Conservation (phyloP, 805 yeast species). For the Lipomyces chichibuensis region DNA sequence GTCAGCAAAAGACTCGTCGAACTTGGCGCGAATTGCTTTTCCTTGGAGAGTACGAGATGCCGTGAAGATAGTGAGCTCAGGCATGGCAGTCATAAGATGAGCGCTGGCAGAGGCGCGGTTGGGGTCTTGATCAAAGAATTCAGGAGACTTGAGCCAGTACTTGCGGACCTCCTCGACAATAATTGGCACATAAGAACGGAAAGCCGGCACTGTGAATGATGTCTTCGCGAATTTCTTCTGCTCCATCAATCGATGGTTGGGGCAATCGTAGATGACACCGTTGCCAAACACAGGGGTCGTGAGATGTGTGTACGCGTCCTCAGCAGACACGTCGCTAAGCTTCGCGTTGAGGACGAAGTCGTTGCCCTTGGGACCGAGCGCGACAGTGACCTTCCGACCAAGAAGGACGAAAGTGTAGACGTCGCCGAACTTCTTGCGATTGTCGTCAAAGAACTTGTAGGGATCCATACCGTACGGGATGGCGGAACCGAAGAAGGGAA, state of each 20-base stretch:
- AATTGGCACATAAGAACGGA: constrained; percentile 82
- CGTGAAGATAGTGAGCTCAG: constrained; percentile 94
- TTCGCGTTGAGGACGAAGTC: constrained; percentile 93
- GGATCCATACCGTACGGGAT: constrained; percentile 90
- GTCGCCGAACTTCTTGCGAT: constrained; percentile 86
- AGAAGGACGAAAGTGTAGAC: constrained; percentile 86
- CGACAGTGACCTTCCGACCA: constrained; percentile 93
- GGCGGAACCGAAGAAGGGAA: constrained; percentile 96
- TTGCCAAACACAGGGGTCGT: constrained; percentile 99
- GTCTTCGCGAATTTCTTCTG: constrained; percentile 95
- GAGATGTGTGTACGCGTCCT: constrained; percentile 91
- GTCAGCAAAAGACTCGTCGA: constrained; percentile 80
- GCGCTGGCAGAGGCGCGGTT: constrained; percentile 41
- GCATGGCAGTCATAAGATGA: constrained; percentile 76
- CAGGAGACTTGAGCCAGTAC: constrained; percentile 60
- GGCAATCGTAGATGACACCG: constrained; percentile 97
- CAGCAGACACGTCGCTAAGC: constrained; percentile 88
- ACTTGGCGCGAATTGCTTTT: constrained; percentile 81
- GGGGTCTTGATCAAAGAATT: constrained; percentile 49
- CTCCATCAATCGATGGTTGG: constrained; percentile 92
- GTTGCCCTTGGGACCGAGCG: constrained; percentile 96
- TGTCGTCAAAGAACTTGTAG: constrained; percentile 79
- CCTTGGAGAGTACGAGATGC: constrained; percentile 92
- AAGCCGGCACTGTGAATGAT: constrained; percentile 83
- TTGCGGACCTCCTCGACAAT: constrained; percentile 75